Conservation (phyloP, 176 grass and related monocot genomes). For the Tillandsia leiboldiana region DNA sequence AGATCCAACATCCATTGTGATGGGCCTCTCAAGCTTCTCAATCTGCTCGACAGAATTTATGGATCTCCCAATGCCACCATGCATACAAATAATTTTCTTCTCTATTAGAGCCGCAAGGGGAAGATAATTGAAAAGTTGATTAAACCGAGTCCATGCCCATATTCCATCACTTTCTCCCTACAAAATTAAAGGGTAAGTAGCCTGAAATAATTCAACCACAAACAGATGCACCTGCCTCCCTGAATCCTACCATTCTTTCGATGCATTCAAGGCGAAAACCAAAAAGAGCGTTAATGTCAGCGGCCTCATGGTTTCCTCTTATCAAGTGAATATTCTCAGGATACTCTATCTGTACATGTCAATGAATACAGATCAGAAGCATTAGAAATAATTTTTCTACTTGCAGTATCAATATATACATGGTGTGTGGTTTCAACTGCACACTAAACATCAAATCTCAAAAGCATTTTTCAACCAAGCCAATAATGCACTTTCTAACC, state of each 20-base stretch:
- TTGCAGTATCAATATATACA: too few species aligned
- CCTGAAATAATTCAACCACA: conserved; percentile 8
- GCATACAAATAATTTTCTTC: conserved; percentile 99
- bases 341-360: conserved; percentile 79
- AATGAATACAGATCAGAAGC: conserved; percentile 22
- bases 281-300: conserved; percentile 99
- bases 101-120: conserved; percentile 98
- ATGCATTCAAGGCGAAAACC: conserved; percentile 96
- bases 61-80: conserved; percentile 96
- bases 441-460: too few species aligned
- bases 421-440: too few species aligned
- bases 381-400: not conserved
- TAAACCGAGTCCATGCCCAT: conserved; percentile 97
- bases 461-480: too few species aligned
- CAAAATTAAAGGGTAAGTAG: conserved; percentile 21
- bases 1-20: conserved; percentile 98
- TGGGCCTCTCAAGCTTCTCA: conserved; percentile 96
- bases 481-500: too few species aligned
- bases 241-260: conserved; percentile 80
- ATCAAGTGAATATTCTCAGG: conserved; percentile 88
- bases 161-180: conserved; percentile 96
- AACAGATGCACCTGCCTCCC: conserved; percentile 9
- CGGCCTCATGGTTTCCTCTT: conserved; percentile 98
- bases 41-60: conserved; percentile 91
- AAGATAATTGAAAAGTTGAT: conserved; percentile 94